A percentile compares a stretch with the other conserved stretches of the same genome.
These are phyloP conservation scores for Mycena epipterygia DNA, from an alignment of 768 basidiomycete genomes.

Conservation along the genomic window DNA sequence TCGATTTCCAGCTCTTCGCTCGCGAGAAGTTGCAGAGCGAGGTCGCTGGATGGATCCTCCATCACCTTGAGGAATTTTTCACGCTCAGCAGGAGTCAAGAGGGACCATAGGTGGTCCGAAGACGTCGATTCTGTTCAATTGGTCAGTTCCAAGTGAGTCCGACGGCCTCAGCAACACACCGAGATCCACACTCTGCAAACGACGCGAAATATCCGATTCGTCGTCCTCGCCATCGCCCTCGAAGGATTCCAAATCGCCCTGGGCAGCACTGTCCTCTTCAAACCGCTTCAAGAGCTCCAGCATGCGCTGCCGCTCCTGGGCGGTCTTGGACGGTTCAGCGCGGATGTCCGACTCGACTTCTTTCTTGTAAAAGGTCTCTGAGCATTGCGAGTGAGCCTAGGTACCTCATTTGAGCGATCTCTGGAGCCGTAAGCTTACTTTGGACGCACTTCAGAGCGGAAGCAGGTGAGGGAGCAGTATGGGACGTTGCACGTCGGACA, in stretches of 20 bases:
- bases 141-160: not conserved
- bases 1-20: slow-evolving; percentile 67
- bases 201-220: slow-evolving; percentile 59
- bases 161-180: slow-evolving; percentile 55
- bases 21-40: slow-evolving; percentile 71
- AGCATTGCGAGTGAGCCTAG: slow-evolving; percentile 77
- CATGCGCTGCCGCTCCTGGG: slow-evolving; percentile 74
- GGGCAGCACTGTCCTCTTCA: slow-evolving; percentile 68
- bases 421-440: not conserved
- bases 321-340: slow-evolving; percentile 64
- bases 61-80: slow-evolving; percentile 71
- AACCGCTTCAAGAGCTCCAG: slow-evolving; percentile 79
- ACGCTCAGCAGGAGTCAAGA: slow-evolving; percentile 72
- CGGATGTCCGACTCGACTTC: slow-evolving; percentile 78
- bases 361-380: slow-evolving; percentile 85
- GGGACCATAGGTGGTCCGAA: slow-evolving; percentile 70
- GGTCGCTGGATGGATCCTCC: slow-evolving; percentile 71
- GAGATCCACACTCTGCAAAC: slow-evolving; percentile 72
- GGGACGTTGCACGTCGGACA: slow-evolving; percentile 86
- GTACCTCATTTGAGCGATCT: slow-evolving; percentile 5
- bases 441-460: slow-evolving; percentile 74
- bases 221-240: slow-evolving; percentile 54
- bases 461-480: slow-evolving; percentile 87
- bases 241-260: slow-evolving; percentile 50
- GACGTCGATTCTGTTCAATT: slow-evolving; percentile 63